Base-by-base conservation (phyloP, 2,329 filamentous ascomycete genomes). In the Leptographium galeiforme region DNA sequence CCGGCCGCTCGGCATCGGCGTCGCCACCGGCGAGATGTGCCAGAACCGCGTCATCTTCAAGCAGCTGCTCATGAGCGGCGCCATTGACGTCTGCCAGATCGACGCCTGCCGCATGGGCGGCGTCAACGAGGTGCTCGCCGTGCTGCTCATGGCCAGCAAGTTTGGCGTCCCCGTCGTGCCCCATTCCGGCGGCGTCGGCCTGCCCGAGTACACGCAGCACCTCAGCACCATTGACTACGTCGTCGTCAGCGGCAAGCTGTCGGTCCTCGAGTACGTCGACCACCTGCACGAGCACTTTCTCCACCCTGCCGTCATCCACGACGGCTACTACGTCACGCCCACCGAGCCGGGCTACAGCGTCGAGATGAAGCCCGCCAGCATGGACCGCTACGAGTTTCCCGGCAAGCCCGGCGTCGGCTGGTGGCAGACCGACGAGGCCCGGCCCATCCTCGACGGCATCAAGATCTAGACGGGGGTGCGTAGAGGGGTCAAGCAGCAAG, bases 31-130 rank as follows among this genome's bases (percentile, higher is more conserved):
- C 58, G 89, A 95, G 72, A 94, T 95, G 88, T 93, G 88, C 72
- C 89, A 95, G 73, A 95, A 95, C 74, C 82, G 89, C 41, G 87
- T 95, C 59, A 81, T 95, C 63, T 95, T 95, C 79, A 95, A 95
- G 77, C 89, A 95, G 70, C 79, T 95, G 56, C 78, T 95, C 51
- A 79, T 84, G 65, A 74, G 81, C 2, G 85, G 85, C 50, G 87
- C 89, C 56, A 87, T 95, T 61, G 89, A 93, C 63, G 81, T 95
- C 19, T 89, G 88, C 66, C 89, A 95, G 69, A 86, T 93, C 61
- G 89, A 95, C 62, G 89, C 89, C 4, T 95, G 89, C 73, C 84
- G 89, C 32, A 78, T 95, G 61, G 89, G 89, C 44, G 89, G 89
- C 57, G 87, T 95, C 47, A 95, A 95, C 70, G 89, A 95, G 70